Conservation (phyloP, 768 basidiomycete genomes). For the Leccinum disarticulatum region DNA sequence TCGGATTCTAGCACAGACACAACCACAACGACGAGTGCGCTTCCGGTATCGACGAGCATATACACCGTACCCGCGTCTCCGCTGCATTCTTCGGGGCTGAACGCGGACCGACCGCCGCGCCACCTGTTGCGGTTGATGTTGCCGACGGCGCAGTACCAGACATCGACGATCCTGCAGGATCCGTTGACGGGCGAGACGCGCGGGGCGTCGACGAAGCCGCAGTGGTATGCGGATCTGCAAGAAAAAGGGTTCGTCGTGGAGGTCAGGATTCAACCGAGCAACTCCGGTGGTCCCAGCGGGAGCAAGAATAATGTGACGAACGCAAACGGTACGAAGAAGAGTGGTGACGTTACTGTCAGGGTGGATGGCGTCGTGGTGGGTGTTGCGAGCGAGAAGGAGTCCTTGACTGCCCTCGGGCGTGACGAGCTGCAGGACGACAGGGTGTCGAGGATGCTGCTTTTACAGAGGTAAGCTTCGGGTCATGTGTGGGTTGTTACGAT, state of each 20-base stretch:
- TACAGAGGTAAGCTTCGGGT: slow-evolving; percentile 53
- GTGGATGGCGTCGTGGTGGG: slow-evolving; percentile 40
- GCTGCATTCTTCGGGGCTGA: slow-evolving; percentile 70
- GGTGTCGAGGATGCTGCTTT: slow-evolving; percentile 60
- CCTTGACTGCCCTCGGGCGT: slow-evolving; percentile 64
- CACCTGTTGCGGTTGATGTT: slow-evolving; percentile 78
- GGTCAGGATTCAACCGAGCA: slow-evolving; percentile 53
- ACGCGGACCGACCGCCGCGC: slow-evolving; percentile 51
- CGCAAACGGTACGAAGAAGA: slow-evolving; percentile 9
- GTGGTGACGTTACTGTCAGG: slow-evolving; percentile 12
- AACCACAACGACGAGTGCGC: slow-evolving; percentile 18
- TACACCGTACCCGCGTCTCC: slow-evolving; percentile 82
- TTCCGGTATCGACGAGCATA: slow-evolving; percentile 59
- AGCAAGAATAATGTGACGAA: slow-evolving; percentile 3
- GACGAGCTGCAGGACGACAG: slow-evolving; percentile 77
- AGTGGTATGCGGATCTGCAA: slow-evolving; percentile 70
- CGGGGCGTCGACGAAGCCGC: slow-evolving; percentile 59
- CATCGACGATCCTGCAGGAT: slow-evolving; percentile 71
- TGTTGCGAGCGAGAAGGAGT: slow-evolving; percentile 75
- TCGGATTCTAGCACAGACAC: not conserved
- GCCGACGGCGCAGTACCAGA: slow-evolving; percentile 81
- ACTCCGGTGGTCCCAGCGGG: slow-evolving; percentile 8
- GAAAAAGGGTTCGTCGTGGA: slow-evolving; percentile 61
- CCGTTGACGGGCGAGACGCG: slow-evolving; percentile 74
- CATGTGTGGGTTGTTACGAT: not conserved